Evolutionary conservation across 2,329 filamentous ascomycete genomes (phyloP).

Genomic region (Neofusicoccum parvum): DNA sequence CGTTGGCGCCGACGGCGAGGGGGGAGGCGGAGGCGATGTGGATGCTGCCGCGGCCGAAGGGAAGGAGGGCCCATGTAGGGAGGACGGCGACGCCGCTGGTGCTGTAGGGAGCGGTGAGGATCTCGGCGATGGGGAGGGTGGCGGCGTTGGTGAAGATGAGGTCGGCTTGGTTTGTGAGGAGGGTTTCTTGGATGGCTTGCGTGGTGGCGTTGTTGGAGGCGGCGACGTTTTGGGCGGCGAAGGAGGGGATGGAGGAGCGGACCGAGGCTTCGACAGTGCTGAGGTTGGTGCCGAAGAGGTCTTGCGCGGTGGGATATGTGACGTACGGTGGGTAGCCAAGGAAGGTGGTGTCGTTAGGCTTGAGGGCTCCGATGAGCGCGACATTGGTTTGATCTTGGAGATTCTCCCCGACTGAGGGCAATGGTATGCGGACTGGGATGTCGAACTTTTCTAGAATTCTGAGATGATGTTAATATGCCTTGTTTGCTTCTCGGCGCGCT

Average conservation of each 20-base stretch:
- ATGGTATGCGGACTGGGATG: slow-evolving; percentile 25
- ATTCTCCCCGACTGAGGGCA: slow-evolving; percentile 36
- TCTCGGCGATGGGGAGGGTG: slow-evolving; percentile 47
- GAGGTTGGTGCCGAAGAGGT: slow-evolving; percentile 38
- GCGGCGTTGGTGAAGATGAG: slow-evolving; percentile 50
- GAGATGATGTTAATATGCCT: neutral
- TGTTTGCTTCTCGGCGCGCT: no score
- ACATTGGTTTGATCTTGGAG: slow-evolving; percentile 38
- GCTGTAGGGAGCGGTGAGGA: slow-evolving; percentile 42
- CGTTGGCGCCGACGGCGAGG: slow-evolving; percentile 26
- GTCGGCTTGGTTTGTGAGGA: slow-evolving; percentile 51
- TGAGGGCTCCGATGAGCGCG: slow-evolving; percentile 25
- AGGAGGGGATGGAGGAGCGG: slow-evolving; percentile 31
- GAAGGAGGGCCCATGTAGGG: slow-evolving; percentile 43
- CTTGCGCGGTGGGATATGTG: slow-evolving; percentile 36
- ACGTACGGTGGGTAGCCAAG: slow-evolving; percentile 42
- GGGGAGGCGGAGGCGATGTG: slow-evolving; percentile 37
- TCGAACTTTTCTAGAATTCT: slow-evolving; percentile 26
- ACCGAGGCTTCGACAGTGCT: slow-evolving; percentile 29
- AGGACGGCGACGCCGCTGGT: slow-evolving; percentile 33
- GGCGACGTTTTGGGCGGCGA: slow-evolving; percentile 31
- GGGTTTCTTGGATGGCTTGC: slow-evolving; percentile 39
- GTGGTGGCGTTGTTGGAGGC: slow-evolving; percentile 26
- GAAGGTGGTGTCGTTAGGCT: slow-evolving; percentile 34
- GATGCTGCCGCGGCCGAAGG: slow-evolving; percentile 37